These are phyloP conservation scores for Carex cristatella DNA, from an alignment of 176 grass and related monocot genomes.

Conservation along the genomic window DNA sequence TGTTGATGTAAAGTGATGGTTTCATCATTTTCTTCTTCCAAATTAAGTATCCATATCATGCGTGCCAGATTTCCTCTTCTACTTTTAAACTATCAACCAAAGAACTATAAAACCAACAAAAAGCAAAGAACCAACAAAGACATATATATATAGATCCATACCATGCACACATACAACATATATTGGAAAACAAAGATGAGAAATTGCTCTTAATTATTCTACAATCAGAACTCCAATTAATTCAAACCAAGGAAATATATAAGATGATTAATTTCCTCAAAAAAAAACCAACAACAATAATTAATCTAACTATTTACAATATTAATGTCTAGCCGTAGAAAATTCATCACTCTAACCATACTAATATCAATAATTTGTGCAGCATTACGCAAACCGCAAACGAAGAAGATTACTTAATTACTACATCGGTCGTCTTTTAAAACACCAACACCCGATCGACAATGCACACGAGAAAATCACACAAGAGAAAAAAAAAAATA, in stretches of 20 bases:
- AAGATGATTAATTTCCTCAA: not conserved
- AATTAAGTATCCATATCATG: not conserved
- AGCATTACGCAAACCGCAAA: not conserved
- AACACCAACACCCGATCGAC: not conserved
- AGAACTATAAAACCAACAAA: not conserved
- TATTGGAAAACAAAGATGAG: not conserved
- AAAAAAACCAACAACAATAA: not conserved
- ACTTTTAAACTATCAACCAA: not conserved
- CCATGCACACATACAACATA: not conserved
- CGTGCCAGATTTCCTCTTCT: not conserved
- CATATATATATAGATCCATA: not conserved
- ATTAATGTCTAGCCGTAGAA: not conserved
- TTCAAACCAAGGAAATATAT: not conserved
- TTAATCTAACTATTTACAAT: constrained; percentile 8
- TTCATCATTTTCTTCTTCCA: not conserved
- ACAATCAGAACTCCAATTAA: not conserved
- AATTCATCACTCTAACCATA: not conserved
- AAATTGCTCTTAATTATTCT: not conserved
- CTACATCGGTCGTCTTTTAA: not conserved
- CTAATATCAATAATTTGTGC: not conserved
- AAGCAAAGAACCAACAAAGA: not conserved
- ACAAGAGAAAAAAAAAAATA: not conserved
- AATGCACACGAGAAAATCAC: constrained; percentile 12
- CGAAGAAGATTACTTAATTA: not conserved
- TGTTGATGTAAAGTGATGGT: not conserved